A percentile compares a stretch with the other conserved stretches of the same genome.
Conservation (phyloP, 768 basidiomycete genomes). For the Agrocybe pediades region DNA sequence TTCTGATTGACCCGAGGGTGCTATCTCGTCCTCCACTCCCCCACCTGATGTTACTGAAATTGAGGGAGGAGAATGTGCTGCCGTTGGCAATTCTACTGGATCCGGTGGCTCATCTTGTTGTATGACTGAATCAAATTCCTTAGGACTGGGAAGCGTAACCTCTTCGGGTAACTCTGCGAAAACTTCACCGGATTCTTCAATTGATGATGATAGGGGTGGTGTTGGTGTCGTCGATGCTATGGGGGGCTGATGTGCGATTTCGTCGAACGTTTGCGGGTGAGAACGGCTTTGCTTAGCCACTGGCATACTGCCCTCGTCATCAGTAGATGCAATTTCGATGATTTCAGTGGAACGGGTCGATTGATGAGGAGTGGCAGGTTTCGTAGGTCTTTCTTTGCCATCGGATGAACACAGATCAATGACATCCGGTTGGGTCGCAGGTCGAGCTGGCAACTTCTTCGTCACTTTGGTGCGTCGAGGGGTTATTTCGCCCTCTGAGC, state of each 20-base stretch:
- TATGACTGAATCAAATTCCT: too few relatives aligned
- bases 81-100: too few relatives aligned
- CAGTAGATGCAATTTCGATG: constrained; percentile 17
- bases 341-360: constrained; percentile 3
- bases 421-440: constrained; percentile 2
- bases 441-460: neutral
- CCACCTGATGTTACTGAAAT: too few relatives aligned
- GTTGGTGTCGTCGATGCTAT: neutral
- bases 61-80: too few relatives aligned
- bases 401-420: constrained; percentile 26
- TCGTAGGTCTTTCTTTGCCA: constrained; percentile 11
- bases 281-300: neutral
- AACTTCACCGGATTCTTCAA: neutral
- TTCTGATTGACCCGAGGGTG: too few relatives aligned
- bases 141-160: too few relatives aligned
- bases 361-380: neutral
- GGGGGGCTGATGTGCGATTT: neutral
- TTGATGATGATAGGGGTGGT: neutral
- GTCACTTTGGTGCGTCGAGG: constrained; percentile 5
- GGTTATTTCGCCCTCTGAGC: constrained; percentile 13
- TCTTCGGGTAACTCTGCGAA: neutral
- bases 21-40: too few relatives aligned
- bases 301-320: constrained; percentile 13
- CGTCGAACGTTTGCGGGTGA: neutral
- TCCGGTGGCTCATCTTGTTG: too few relatives aligned